phyloP scores from a whole-genome alignment of 805 yeast genomes.

The Saccharomyces eubayanus region DNA sequence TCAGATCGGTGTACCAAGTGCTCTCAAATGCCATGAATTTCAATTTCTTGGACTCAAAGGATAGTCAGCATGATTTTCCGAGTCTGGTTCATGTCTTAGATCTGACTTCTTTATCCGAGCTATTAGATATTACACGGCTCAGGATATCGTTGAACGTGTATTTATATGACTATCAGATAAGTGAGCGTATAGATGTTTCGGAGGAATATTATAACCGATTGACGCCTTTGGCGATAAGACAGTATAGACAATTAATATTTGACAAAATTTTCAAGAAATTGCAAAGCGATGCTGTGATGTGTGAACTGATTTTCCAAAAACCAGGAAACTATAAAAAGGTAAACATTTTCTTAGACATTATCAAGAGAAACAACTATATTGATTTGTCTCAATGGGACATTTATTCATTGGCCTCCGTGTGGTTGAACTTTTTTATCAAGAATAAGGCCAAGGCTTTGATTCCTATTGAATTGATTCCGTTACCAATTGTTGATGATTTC shows the following conservation, averaged over 20 bases:
- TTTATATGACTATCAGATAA: constrained; percentile 51
- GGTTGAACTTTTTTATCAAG: constrained; percentile 37
- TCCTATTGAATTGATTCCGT: constrained; percentile 38
- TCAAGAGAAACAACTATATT: constrained; percentile 46
- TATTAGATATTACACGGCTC: constrained; percentile 66
- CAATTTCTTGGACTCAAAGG: constrained; percentile 33
- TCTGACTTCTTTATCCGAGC: constrained; percentile 46
- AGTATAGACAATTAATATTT: constrained; percentile 35
- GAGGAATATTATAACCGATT: constrained; percentile 27
- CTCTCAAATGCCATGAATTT: constrained; percentile 52
- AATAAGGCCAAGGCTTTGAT: constrained; percentile 49
- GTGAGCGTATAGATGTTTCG: constrained; percentile 43
- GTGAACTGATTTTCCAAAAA: constrained; percentile 44
- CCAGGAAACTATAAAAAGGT: constrained; percentile 46
- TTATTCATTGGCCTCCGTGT: constrained; percentile 36
- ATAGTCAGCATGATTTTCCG: constrained; percentile 30
- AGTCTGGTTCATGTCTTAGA: constrained; percentile 37
- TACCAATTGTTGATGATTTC: constrained; percentile 47
- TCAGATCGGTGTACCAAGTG: constrained; percentile 67
- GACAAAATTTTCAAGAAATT: constrained; percentile 47
- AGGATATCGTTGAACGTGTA: constrained; percentile 73
- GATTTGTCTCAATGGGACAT: constrained; percentile 62
- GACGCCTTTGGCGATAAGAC: constrained; percentile 24
- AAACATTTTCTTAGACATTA: constrained; percentile 40
- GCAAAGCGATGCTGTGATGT: constrained; percentile 34